Conservation (phyloP, 176 grass and related monocot genomes). For the Cymbopogon citratus region DNA sequence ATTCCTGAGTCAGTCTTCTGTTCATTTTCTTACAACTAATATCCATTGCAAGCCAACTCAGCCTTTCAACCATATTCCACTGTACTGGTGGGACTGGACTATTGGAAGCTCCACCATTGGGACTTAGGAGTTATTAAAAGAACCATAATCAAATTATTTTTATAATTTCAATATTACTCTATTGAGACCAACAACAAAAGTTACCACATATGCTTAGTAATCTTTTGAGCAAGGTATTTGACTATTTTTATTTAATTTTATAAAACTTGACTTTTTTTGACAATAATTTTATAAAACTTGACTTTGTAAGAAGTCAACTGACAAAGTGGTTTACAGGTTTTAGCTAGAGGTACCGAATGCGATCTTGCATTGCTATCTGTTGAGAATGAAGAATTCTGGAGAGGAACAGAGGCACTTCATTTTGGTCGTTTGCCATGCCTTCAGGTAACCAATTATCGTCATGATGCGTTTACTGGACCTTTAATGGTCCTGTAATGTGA, state of each 20-base stretch:
- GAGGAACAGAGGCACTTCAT: slow-evolving; percentile 73
- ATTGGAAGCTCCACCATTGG: not conserved
- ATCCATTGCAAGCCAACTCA: not conserved
- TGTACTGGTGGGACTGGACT: not conserved
- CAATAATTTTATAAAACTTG: slow-evolving; percentile 2
- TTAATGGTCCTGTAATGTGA: not conserved
- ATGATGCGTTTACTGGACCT: not conserved
- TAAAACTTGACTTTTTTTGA: slow-evolving; percentile 11
- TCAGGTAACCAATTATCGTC: slow-evolving; percentile 55
- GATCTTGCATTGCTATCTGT: slow-evolving; percentile 96
- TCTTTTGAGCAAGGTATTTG: not conserved
- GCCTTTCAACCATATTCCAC: not conserved
- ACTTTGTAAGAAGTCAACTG: slow-evolving; percentile 25
- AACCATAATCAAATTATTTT: not conserved
- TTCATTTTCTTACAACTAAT: not conserved
- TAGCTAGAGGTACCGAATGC: slow-evolving; percentile 88
- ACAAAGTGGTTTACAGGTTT: slow-evolving; percentile 65
- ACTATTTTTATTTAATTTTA: not conserved
- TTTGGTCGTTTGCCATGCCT: slow-evolving; percentile 87
- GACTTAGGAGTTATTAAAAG: not conserved
- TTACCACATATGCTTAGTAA: not conserved
- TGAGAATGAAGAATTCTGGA: slow-evolving; percentile 95
- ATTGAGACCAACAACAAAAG: not conserved
- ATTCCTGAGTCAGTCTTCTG: not conserved
- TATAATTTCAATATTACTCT: not conserved